Base-by-base conservation (phyloP, 2,329 filamentous ascomycete species). In the Thelonectria discophora region DNA sequence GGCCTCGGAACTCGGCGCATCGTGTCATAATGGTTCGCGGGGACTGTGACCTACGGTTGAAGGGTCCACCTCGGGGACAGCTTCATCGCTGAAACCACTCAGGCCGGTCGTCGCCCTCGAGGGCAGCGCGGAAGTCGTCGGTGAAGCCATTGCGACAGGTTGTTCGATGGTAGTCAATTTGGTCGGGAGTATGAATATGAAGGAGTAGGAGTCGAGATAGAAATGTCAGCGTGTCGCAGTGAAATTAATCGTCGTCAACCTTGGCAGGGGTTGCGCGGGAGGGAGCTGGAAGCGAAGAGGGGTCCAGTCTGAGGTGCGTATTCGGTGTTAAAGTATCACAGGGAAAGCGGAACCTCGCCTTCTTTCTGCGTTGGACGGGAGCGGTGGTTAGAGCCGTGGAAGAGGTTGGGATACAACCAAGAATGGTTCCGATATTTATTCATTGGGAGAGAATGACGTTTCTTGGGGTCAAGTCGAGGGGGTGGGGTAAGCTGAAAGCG, bases 31-130 rank as follows among this genome's bases (percentile, higher is more conserved):
- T 40, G 10, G 7, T 24, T 15, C 24, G 40, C n/a, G 34, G 37
- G 11, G 12, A 45, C 40, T 42, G 56, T 32, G 24, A 78, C 84
- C 70, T 78, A 88, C 86, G 66, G 79, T 86, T 66, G 79, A 82
- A 54, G 86, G 85, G 64, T 89, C 86, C 32, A 82, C 77, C 56
- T 86, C 85, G 8, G 85, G 84, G 43, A 88, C 76, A 42, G 85
- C 85, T 60, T 87, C 86, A n/a, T 88, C 86, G 75, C 80, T 81
- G 55, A 80, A 74, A 58, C 73, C 73, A 72, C 80, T 83, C 32
- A 80, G 65, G 58, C 75, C 76, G 10, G 82, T 85, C 17, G 77
- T 76, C 54, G 81, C 79, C 74, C 83, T 78, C 60, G 83, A 77
- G 47, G 83, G 82, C 66, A 83, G 72, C 18, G 73, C 58, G 17